Percentiles rank a stretch among this genome's conserved stretches.
These are phyloP conservation scores for Arctium lappa DNA, from an alignment of 129 eudicot genomes.

Conservation along the genomic window DNA sequence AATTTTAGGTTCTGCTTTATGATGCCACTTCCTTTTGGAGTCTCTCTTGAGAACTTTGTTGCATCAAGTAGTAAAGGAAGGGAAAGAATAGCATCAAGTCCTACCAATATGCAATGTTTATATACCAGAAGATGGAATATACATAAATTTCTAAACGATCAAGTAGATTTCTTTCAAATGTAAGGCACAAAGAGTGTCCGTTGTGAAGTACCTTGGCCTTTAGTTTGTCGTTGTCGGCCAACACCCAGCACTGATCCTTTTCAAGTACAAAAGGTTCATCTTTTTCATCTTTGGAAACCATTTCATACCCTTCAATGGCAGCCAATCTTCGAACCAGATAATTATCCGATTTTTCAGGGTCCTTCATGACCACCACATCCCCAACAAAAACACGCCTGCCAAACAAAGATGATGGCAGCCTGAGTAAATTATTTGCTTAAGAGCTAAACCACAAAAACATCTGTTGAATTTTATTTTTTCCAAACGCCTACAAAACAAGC, in stretches of 20 bases:
- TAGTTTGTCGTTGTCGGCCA: constrained; percentile 80
- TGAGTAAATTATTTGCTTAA: not conserved
- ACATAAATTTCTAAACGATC: not conserved
- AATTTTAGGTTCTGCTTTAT: not conserved
- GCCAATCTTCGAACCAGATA: constrained; percentile 88
- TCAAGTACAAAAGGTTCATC: constrained; percentile 93
- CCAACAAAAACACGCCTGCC: constrained; percentile 79
- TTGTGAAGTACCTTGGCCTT: constrained; percentile 63
- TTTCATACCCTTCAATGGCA: constrained; percentile 94
- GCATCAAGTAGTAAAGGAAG: not conserved
- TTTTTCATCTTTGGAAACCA: constrained; percentile 91
- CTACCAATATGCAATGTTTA: not conserved
- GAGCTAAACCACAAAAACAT: too few species aligned
- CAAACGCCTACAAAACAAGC: too few species aligned
- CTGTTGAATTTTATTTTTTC: too few species aligned
- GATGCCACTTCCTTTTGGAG: not conserved
- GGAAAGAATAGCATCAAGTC: not conserved
- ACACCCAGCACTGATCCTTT: constrained; percentile 85
- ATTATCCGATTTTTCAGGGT: constrained; percentile 69
- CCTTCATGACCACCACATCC: constrained; percentile 95
- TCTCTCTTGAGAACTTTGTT: not conserved
- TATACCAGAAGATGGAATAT: constrained; percentile 10
- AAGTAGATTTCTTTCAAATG: not conserved
- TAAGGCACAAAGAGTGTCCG: not conserved
- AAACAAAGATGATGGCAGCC: not conserved